Conservation (phyloP, 2,329 filamentous ascomycete species). For the Dactylellina sp. region DNA sequence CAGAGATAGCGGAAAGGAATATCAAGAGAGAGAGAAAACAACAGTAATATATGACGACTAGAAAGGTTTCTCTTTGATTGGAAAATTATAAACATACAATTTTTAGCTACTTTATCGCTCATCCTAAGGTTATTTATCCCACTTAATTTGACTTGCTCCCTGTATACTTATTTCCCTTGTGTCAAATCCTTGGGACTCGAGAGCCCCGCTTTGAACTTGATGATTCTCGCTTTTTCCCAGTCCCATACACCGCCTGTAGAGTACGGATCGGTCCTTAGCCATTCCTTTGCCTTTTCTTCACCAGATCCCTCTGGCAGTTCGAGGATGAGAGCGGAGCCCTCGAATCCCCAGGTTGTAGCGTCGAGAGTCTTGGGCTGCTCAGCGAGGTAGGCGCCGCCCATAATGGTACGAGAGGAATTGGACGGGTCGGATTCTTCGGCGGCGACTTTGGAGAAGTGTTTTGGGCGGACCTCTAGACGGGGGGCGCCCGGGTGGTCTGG, state of each 20-base stretch:
- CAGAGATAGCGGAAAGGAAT: slow-evolving; percentile 10
- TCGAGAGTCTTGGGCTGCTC: slow-evolving; percentile 26
- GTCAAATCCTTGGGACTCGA: slow-evolving; percentile 45
- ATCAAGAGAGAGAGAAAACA: slow-evolving; percentile 20
- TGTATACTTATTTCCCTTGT: neutral
- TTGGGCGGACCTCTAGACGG: slow-evolving; percentile 38
- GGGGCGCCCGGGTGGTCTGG: slow-evolving; percentile 46
- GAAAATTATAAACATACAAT: too few relatives aligned
- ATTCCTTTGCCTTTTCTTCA: slow-evolving; percentile 40
- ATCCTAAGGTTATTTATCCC: too few relatives aligned
- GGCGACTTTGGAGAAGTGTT: slow-evolving; percentile 45
- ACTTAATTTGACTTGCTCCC: too few relatives aligned
- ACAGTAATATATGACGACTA: slow-evolving; percentile 1
- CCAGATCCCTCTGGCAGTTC: slow-evolving; percentile 41
- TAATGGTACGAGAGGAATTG: slow-evolving; percentile 14
- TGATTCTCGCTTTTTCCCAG: slow-evolving; percentile 51
- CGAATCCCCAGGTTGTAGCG: slow-evolving; percentile 32
- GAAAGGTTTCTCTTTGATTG: slow-evolving; percentile 2
- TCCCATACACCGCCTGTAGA: slow-evolving; percentile 49
- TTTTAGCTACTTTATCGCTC: too few relatives aligned
- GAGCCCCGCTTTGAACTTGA: slow-evolving; percentile 42
- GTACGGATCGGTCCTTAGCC: slow-evolving; percentile 46
- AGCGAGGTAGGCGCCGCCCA: slow-evolving; percentile 48
- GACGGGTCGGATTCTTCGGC: slow-evolving; percentile 14
- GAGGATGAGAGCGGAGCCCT: slow-evolving; percentile 31